A percentile compares a stretch with the other conserved stretches of the same genome.
phyloP scores from a whole-genome alignment of 768 basidiomycete genomes.

The Suillus bovinus region DNA sequence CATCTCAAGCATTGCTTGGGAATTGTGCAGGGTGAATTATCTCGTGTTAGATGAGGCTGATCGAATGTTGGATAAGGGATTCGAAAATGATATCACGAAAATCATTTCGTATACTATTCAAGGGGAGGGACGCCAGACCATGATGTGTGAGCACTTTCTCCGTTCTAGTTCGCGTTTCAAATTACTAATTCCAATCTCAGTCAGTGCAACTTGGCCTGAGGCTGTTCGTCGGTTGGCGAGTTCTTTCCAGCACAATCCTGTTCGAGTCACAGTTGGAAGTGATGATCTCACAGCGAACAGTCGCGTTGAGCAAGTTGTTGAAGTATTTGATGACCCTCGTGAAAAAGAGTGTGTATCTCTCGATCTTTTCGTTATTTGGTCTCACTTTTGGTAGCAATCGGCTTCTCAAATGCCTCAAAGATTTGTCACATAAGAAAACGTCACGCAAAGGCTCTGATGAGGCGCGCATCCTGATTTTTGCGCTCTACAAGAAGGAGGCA shows the following conservation, averaged over 20 bases:
- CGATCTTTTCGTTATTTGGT: background rate
- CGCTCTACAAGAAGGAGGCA: slow-evolving; percentile 97
- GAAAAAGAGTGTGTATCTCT: slow-evolving; percentile 75
- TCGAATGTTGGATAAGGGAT: slow-evolving; percentile 97
- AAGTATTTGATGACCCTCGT: slow-evolving; percentile 83
- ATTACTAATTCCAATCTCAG: slow-evolving; percentile 37
- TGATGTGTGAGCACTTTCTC: slow-evolving; percentile 78
- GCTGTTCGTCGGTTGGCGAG: slow-evolving; percentile 85
- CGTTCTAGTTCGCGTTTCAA: background rate
- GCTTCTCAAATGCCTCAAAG: slow-evolving; percentile 55
- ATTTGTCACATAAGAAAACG: slow-evolving; percentile 62
- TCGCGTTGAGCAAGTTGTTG: slow-evolving; percentile 89
- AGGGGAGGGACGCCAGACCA: slow-evolving; percentile 75
- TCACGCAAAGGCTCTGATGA: slow-evolving; percentile 48
- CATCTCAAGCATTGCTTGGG: slow-evolving; percentile 8
- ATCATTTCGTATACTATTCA: slow-evolving; percentile 81
- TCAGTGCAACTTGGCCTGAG: slow-evolving; percentile 99
- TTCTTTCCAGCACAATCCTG: slow-evolving; percentile 82
- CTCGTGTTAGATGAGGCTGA: slow-evolving; percentile 97
- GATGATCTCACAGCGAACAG: slow-evolving; percentile 95
- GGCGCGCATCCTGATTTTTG: slow-evolving; percentile 86
- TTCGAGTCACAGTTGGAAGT: slow-evolving; percentile 91
- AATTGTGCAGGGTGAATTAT: slow-evolving; percentile 68
- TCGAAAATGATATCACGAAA: slow-evolving; percentile 93
- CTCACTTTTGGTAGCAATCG: slow-evolving; percentile 47